These are phyloP conservation scores for Telopea speciosissima DNA, from an alignment of 177 flowering plant species.

Conservation along the genomic window DNA sequence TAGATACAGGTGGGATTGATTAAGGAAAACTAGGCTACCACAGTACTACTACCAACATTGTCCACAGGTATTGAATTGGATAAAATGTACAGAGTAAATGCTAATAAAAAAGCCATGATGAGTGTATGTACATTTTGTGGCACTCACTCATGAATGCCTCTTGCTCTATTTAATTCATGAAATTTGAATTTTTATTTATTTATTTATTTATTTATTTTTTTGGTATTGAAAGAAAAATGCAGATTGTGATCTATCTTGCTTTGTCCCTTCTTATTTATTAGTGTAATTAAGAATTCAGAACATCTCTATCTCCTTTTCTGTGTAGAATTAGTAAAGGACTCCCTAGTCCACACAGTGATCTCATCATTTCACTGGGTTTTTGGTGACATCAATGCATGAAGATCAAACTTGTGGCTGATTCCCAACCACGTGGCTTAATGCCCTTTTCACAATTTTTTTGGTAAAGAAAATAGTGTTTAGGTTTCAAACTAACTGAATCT, in stretches of 20 bases:
- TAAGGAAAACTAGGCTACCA: constrained; percentile 11
- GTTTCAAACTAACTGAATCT: background rate
- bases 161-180: constrained; percentile 2
- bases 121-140: constrained; percentile 17
- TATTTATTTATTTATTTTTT: too few relatives aligned
- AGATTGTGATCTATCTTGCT: background rate
- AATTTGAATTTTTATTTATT: background rate
- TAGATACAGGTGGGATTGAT: constrained; percentile 24
- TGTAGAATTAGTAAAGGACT: background rate
- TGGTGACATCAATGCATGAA: background rate
- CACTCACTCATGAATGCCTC: constrained; percentile 3
- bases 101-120: constrained; percentile 14
- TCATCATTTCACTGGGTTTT: too few relatives aligned
- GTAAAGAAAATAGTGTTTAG: too few relatives aligned
- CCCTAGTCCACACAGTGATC: background rate
- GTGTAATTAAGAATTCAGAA: background rate
- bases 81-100: constrained; percentile 12
- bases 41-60: constrained; percentile 7
- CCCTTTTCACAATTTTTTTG: too few relatives aligned
- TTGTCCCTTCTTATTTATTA: constrained; percentile 4
- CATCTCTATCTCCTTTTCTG: background rate
- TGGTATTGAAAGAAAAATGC: too few relatives aligned
- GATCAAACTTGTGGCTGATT: background rate
- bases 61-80: constrained; percentile 10
- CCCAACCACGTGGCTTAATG: too few relatives aligned